Base-by-base conservation (phyloP, 495 filamentous ascomycete species). In the Hypoxylon crocopeplum region DNA sequence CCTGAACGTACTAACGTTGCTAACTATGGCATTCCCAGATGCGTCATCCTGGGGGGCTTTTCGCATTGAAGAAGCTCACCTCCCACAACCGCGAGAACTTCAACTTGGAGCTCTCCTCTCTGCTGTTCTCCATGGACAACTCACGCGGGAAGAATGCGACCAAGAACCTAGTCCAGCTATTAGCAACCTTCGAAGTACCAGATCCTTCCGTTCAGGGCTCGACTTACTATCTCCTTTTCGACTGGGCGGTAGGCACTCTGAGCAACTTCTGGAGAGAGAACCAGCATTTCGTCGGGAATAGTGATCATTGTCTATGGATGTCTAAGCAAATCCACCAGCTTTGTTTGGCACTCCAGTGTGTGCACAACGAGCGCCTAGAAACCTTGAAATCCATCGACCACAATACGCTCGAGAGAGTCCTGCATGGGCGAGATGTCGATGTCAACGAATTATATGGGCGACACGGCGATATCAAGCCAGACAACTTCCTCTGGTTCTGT, bases 401-500 rank as follows among this genome's bases (percentile, higher is more conserved):
- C 20, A 19, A 8, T 2, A 32, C 1, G 11, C 48, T 52, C 13
- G 36, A 30, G 25, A 42, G 10, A 7, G 11, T 3, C 21, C 15
- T 32, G 2, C 7, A 0, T 20, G 48, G 20, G 19, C 40, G 39
- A 16, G 56, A 68, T 41, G 54, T 65, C 5, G 69, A 72, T 34
- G 19, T 72, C 11, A 64, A 72, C 7, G 22, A 36, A n/a, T 21
- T 64, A 11, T 64, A 64, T 21, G 61, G 61, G 10, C 42, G 61
- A 4, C 75, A 77, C 44, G 72, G 73, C 3, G 73, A 77, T 44
- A 60, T 77, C 27, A 77, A 77, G 25, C 70, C 73, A 2, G 66
- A 69, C 10, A 77, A 77, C 36, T 64, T 77, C 12, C 68, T 77
- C 21, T 67, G 75, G 21, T 74, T 76, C 38, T 17, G n/a, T 16